These are phyloP conservation scores for Cercophora scortea DNA, from an alignment of 495 filamentous ascomycete species.

Conservation along the genomic window DNA sequence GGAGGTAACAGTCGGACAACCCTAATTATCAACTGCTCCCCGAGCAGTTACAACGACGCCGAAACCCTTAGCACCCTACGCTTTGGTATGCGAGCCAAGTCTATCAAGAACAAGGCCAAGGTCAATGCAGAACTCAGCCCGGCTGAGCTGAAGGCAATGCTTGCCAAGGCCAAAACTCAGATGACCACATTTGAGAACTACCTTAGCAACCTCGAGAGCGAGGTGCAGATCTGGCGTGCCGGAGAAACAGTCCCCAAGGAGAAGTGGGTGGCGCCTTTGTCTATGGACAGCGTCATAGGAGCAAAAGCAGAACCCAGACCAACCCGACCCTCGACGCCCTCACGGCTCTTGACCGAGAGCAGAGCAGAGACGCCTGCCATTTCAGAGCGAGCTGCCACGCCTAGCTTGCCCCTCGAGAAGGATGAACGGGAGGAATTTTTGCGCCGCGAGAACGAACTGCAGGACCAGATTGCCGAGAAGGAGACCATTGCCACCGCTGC, in stretches of 20 bases:
- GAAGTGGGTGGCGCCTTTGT: conserved; percentile 44
- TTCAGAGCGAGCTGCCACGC: conserved; percentile 74
- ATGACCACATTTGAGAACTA: conserved; percentile 83
- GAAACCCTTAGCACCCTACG: conserved; percentile 90
- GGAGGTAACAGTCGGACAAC: conserved; percentile 97
- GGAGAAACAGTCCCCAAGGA: conserved; percentile 88
- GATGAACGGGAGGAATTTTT: conserved; percentile 96
- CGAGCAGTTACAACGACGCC: conserved; percentile 94
- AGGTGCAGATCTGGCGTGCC: conserved; percentile 77
- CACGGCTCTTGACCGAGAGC: conserved; percentile 66
- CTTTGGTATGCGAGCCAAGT: conserved; percentile 94
- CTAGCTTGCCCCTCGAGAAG: conserved; percentile 82
- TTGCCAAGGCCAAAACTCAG: conserved; percentile 87
- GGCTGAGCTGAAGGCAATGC: conserved; percentile 80
- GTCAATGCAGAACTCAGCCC: conserved; percentile 97
- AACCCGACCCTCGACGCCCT: conserved; percentile 72
- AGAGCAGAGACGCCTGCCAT: conserved; percentile 60
- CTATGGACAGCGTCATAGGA: conserved; percentile 54
- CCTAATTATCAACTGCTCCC: conserved; percentile 96
- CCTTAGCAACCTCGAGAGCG: conserved; percentile 73
- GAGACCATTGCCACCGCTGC: conserved; percentile 71
- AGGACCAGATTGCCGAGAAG: conserved; percentile 91
- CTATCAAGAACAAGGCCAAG: conserved; percentile 99
- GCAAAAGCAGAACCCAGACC: conserved; percentile 53
- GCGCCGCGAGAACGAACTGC: conserved; percentile 89